Conservation (phyloP, 352 stramenopile genomes). For the Phytophthora pinifolia region DNA sequence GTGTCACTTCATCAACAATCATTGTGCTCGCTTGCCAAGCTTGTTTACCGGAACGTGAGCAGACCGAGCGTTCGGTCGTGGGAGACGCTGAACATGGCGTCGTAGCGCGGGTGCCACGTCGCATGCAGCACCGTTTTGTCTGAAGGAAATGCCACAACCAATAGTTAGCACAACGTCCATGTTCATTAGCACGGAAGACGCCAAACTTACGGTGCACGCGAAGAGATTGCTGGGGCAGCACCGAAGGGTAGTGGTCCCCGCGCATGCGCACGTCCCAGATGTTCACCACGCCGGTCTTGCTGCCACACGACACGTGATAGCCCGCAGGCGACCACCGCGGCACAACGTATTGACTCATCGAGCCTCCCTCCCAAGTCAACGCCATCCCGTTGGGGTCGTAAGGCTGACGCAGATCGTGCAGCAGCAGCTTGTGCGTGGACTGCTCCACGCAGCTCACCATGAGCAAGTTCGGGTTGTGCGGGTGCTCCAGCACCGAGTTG, state of each 20-base stretch:
- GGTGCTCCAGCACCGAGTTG: slow-evolving; percentile 81
- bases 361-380: slow-evolving; percentile 60
- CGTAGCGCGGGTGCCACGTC: slow-evolving; percentile 83
- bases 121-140: slow-evolving; percentile 85
- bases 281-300: slow-evolving; percentile 61
- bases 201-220: slow-evolving; percentile 67
- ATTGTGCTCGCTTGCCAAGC: no score
- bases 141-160: slow-evolving; percentile 17
- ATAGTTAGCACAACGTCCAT: no score
- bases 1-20: no score
- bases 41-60: slow-evolving; percentile 64
- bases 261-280: slow-evolving; percentile 83
- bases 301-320: slow-evolving; percentile 72
- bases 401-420: slow-evolving; percentile 73
- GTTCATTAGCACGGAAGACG: no score
- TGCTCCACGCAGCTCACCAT: slow-evolving; percentile 74
- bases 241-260: slow-evolving; percentile 47
- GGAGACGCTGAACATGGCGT: slow-evolving; percentile 87
- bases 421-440: slow-evolving; percentile 61
- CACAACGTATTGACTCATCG: slow-evolving; percentile 86
- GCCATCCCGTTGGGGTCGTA: slow-evolving; percentile 56
- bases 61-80: slow-evolving; percentile 78
- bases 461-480: slow-evolving; percentile 80
- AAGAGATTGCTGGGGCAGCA: slow-evolving; percentile 76
- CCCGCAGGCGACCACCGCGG: slow-evolving; percentile 76